Evolutionary conservation across 2,329 filamentous ascomycete genomes (phyloP).

Genomic region (Diaporthe citri): DNA sequence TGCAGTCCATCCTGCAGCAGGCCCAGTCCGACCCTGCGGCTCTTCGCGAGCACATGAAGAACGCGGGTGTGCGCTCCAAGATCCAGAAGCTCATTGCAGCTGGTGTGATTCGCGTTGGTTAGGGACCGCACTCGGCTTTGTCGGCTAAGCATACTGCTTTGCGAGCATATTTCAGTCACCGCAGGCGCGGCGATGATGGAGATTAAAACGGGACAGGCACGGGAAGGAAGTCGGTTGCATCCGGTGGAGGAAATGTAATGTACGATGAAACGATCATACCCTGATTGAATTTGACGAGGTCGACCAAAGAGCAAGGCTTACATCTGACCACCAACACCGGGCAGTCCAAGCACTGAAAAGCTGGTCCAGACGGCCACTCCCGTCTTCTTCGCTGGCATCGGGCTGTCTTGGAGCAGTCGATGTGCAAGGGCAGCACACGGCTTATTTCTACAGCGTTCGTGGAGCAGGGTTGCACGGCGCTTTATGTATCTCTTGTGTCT

Average conservation of each 20-base stretch:
- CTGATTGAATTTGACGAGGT: constrained; percentile 3
- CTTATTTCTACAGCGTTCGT: constrained; percentile 5
- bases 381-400: neutral
- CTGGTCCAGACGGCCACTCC: neutral
- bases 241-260: neutral
- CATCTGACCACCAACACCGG: neutral
- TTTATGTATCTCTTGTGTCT: constrained; percentile 1
- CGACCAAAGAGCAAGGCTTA: neutral
- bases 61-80: constrained; percentile 85
- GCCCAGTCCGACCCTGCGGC: constrained; percentile 93
- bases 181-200: neutral
- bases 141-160: neutral
- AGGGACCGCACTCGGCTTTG: neutral
- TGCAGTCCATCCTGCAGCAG: constrained; percentile 97
- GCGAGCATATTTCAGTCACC: neutral
- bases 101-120: constrained; percentile 86
- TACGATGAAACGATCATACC: constrained; percentile 39
- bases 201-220: neutral
- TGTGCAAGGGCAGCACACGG: neutral
- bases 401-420: neutral
- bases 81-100: constrained; percentile 95
- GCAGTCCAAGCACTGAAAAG: neutral
- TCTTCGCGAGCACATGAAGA: constrained; percentile 97
- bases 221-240: neutral
- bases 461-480: neutral